Conservation (phyloP, 78 protist species). For the Pelomyxa schiedti region DNA sequence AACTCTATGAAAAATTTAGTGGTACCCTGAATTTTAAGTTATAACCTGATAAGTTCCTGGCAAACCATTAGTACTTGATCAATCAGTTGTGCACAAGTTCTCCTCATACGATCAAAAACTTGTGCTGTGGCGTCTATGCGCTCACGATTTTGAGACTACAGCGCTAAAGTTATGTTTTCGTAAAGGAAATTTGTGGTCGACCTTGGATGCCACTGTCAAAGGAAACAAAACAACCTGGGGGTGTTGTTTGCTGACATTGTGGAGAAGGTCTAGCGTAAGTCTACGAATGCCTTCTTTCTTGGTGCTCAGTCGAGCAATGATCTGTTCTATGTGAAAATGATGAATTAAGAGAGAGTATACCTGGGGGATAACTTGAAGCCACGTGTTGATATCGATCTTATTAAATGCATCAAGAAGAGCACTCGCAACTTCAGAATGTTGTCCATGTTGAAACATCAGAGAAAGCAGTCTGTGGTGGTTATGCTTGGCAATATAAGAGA, state of each 20-base stretch:
- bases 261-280: conserved; percentile 63
- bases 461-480: no score
- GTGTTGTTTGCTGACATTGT: conserved; percentile 73
- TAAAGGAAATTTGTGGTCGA: background rate
- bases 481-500: no score
- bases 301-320: conserved; percentile 90
- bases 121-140: background rate
- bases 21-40: no score
- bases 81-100: conserved; percentile 23
- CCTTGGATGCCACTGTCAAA: conserved; percentile 85
- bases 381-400: conserved; percentile 70
- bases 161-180: background rate
- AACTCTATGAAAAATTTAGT: no score
- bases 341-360: no score
- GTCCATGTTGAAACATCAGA: conserved; percentile 82
- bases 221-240: conserved; percentile 99
- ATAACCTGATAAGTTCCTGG: conserved; percentile 87
- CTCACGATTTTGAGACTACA: background rate
- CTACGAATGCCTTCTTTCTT: conserved; percentile 36
- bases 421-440: conserved; percentile 37
- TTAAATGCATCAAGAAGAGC: conserved; percentile 53
- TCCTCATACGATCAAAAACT: background rate
- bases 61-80: conserved; percentile 80
- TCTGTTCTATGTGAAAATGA: no score
- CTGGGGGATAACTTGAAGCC: conserved; percentile 91